These are phyloP conservation scores for Castanea sativa DNA, from an alignment of 306 rosid genomes.

Conservation along the genomic window DNA sequence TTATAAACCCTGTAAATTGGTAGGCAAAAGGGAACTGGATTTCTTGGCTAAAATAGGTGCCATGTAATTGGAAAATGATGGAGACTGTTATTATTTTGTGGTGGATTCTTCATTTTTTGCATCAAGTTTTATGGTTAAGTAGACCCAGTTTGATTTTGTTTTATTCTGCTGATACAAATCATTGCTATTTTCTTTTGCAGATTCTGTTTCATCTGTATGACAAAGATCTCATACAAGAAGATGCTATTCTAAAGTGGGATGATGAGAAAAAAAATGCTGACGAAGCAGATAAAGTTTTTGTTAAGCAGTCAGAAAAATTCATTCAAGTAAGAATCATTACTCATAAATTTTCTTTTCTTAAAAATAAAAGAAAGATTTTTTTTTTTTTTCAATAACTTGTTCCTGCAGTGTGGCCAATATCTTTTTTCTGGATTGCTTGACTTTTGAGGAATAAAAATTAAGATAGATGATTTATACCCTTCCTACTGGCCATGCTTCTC, in stretches of 20 bases:
- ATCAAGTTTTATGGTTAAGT: background rate
- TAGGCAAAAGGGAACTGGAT: background rate
- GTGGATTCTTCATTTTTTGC: background rate
- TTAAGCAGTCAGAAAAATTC: conserved; percentile 64
- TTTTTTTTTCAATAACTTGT: background rate
- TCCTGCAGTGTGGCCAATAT: background rate
- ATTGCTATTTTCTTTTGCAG: conserved; percentile 34
- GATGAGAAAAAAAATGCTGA: conserved; percentile 85
- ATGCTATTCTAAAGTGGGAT: conserved; percentile 88
- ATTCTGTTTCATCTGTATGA: conserved; percentile 62
- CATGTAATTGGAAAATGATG: background rate
- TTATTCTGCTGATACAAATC: background rate
- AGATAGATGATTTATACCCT: background rate
- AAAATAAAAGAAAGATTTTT: background rate
- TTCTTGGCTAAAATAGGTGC: background rate
- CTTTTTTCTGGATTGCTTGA: background rate
- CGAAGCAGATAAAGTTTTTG: conserved; percentile 72
- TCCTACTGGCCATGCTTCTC: background rate
- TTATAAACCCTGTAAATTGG: background rate
- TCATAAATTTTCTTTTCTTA: background rate
- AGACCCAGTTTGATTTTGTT: background rate
- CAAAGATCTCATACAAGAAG: conserved; percentile 75
- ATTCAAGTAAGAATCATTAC: conserved; percentile 55
- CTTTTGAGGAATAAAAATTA: background rate
- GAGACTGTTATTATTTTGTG: background rate